phyloP scores from a whole-genome alignment of 257 asterid species.

The Dorcoceras hygrometricum region DNA sequence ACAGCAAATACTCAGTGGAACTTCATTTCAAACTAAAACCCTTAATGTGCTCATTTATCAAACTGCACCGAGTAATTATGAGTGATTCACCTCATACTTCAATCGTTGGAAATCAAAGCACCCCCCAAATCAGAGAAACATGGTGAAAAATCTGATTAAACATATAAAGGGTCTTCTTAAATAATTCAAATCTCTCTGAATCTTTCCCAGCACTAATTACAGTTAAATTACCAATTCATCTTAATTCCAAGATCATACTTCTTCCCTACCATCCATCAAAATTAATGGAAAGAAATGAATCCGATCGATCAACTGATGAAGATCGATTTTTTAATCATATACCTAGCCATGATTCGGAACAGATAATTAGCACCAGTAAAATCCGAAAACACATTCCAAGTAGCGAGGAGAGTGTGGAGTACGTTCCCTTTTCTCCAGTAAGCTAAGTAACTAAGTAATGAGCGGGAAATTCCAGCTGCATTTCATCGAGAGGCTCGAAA shows the following conservation, averaged over 20 bases:
- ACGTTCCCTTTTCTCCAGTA: constrained; percentile 46
- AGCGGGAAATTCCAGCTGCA: constrained; percentile 65
- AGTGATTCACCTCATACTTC: too few relatives aligned
- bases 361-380: constrained; percentile 5
- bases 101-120: too few relatives aligned
- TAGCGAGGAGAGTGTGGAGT: constrained; percentile 26
- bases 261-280: constrained; percentile 31
- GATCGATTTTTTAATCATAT: neutral
- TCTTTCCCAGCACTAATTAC: constrained; percentile 23
- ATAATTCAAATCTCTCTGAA: constrained; percentile 18
- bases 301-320: neutral
- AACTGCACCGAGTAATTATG: too few relatives aligned
- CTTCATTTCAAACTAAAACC: neutral
- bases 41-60: neutral
- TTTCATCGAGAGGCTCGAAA: constrained; percentile 25
- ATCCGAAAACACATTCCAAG: constrained; percentile 20
- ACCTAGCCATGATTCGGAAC: constrained; percentile 35
- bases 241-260: constrained; percentile 15
- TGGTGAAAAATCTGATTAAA: neutral
- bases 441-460: constrained; percentile 55
- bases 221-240: constrained; percentile 8
- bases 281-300: neutral
- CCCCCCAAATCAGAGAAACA: neutral
- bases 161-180: neutral
- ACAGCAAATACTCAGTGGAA: neutral